Conservation (phyloP, 2,329 filamentous ascomycete species). For the Paraconiothyrium sp. region DNA sequence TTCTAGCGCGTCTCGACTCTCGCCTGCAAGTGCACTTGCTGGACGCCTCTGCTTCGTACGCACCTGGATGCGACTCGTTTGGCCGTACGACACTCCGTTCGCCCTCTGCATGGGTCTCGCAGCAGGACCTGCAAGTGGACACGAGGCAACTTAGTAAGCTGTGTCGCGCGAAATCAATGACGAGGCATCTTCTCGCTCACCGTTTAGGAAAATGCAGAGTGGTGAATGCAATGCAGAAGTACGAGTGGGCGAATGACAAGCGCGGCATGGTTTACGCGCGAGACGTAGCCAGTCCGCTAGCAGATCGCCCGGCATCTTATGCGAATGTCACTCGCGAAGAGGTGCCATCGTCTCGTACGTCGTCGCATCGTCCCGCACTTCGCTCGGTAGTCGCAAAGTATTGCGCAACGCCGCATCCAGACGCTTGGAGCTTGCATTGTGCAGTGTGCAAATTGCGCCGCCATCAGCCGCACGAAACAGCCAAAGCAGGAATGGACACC, state of each 20-base stretch:
- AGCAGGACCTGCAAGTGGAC: conserved; percentile 1
- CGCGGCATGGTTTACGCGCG: conserved; percentile 8
- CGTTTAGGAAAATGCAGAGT: conserved; percentile 7
- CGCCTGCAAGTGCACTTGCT: conserved; percentile 2
- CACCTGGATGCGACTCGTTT: conserved; percentile 5
- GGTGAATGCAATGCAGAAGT: conserved; percentile 1
- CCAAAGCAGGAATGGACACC: not conserved
- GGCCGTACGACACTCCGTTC: conserved; percentile 1
- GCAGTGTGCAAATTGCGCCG: conserved; percentile 3
- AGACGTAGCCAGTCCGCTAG: conserved; percentile 10
- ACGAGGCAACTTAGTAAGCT: not conserved
- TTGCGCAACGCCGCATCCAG: not conserved
- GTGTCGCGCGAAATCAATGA: not conserved
- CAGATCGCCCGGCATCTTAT: conserved; percentile 4
- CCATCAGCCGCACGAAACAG: conserved; percentile 7
- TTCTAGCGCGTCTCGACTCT: conserved; percentile 3
- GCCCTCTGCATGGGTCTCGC: conserved; percentile 2
- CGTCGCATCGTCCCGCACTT: conserved; percentile 7
- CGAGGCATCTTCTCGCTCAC: conserved; percentile 7
- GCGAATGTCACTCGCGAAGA: conserved; percentile 5
- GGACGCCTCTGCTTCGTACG: conserved; percentile 8
- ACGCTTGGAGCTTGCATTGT: not conserved
- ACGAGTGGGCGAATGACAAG: conserved; percentile 9
- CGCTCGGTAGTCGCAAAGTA: conserved; percentile 12
- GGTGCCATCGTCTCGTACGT: not conserved